phyloP scores from a whole-genome alignment of 148 eudicot genomes.

The Persicaria maculosa region DNA sequence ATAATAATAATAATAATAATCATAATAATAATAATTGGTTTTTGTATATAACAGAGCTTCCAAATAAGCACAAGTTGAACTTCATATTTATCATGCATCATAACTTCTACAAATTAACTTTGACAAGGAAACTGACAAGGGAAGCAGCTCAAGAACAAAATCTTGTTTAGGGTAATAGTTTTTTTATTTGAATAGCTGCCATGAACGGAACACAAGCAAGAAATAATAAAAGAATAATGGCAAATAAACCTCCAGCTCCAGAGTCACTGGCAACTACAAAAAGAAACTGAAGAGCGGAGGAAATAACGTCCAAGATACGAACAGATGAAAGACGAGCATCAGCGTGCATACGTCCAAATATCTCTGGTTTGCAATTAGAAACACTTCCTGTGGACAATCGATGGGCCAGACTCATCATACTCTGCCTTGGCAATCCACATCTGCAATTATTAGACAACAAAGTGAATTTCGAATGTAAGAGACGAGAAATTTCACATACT shows the following conservation, averaged over 20 bases:
- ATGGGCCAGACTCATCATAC: conserved; percentile 8
- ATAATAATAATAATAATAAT: too few relatives aligned
- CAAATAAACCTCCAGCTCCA: background rate
- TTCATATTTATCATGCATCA: too few relatives aligned
- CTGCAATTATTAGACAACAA: background rate
- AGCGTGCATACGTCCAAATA: background rate
- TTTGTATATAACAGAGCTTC: too few relatives aligned
- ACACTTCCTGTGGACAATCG: conserved; percentile 9
- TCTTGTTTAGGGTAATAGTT: background rate
- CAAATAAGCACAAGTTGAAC: too few relatives aligned
- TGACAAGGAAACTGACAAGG: too few relatives aligned
- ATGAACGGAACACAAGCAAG: background rate
- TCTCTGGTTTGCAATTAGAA: background rate
- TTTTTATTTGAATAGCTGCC: background rate
- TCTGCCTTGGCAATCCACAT: conserved; percentile 12
- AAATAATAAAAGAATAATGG: background rate
- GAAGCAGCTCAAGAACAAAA: background rate
- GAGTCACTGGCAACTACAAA: background rate
- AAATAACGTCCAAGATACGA: background rate
- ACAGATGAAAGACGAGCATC: background rate
- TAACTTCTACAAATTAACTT: too few relatives aligned
- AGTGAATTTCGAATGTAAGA: background rate
- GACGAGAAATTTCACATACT: background rate
- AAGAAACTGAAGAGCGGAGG: background rate
- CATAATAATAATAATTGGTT: too few relatives aligned